Percentiles rank a stretch among this genome's conserved stretches.
These are phyloP conservation scores for Sanghuangporus sanghuang DNA, from an alignment of 1,284 basidiomycete genomes.

Conservation along the genomic window DNA sequence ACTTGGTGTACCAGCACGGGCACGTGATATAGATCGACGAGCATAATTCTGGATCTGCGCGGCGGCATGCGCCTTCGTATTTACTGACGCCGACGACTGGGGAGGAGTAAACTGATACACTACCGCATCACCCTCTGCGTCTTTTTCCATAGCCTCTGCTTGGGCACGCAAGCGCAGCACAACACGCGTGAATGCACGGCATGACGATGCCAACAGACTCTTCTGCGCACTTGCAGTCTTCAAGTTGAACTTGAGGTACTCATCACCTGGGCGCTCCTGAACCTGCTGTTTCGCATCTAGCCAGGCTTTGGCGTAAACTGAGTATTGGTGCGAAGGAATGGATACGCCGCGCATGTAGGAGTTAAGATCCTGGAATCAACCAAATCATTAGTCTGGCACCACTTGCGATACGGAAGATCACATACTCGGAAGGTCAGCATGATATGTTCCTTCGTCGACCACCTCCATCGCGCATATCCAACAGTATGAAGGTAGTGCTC, in stretches of 20 bases:
- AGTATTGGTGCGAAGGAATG: slow-evolving; percentile 66
- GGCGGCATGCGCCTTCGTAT: slow-evolving; percentile 13
- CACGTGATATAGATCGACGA: slow-evolving; percentile 11
- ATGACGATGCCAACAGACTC: slow-evolving; percentile 44
- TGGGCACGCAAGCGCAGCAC: slow-evolving; percentile 70
- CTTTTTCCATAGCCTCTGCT: slow-evolving; percentile 46
- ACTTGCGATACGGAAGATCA: background rate
- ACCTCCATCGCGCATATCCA: slow-evolving; percentile 64
- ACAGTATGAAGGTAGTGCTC: slow-evolving; percentile 63
- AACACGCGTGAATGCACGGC: slow-evolving; percentile 68
- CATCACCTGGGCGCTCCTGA: slow-evolving; percentile 25
- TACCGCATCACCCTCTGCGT: slow-evolving; percentile 19
- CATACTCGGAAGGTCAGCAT: slow-evolving; percentile 54
- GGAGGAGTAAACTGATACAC: slow-evolving; percentile 16
- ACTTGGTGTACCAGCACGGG: slow-evolving; percentile 8
- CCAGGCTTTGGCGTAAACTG: slow-evolving; percentile 49
- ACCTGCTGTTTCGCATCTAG: slow-evolving; percentile 35
- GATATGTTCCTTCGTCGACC: slow-evolving; percentile 53
- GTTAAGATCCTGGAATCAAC: slow-evolving; percentile 53
- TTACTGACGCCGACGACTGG: slow-evolving; percentile 13
- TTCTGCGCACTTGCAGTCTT: slow-evolving; percentile 15
- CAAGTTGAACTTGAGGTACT: slow-evolving; percentile 31
- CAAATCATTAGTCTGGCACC: slow-evolving; percentile 13
- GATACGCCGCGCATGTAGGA: slow-evolving; percentile 74
- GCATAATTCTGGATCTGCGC: slow-evolving; percentile 15